Conservation (phyloP, 768 basidiomycete species). For the Tulasnella sp. region DNA sequence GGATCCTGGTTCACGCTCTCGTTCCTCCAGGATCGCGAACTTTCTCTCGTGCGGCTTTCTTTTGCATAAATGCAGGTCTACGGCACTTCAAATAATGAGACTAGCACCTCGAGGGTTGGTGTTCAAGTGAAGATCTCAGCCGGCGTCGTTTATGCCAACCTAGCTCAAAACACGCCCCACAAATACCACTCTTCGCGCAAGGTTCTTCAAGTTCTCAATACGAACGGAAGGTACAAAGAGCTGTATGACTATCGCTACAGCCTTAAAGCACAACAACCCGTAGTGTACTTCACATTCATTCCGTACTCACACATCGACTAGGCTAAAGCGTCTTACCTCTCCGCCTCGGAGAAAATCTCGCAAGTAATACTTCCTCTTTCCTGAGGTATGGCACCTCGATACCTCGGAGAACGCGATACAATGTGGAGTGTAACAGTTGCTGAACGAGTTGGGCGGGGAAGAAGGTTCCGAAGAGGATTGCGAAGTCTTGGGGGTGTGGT, state of each 20-base stretch:
- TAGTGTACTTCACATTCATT: not conserved
- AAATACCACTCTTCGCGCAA: too few relatives aligned
- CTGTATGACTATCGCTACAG: not conserved
- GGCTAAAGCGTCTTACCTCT: not conserved
- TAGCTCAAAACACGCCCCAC: too few relatives aligned
- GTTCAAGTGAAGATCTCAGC: too few relatives aligned
- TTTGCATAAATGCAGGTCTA: too few relatives aligned
- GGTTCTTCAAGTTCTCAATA: too few relatives aligned
- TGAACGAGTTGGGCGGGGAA: not conserved
- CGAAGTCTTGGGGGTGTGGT: not conserved
- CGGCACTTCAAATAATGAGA: too few relatives aligned
- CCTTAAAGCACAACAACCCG: not conserved
- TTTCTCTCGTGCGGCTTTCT: too few relatives aligned
- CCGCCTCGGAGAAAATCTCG: not conserved
- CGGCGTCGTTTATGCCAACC: too few relatives aligned
- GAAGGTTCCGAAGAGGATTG: not conserved
- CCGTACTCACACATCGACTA: not conserved
- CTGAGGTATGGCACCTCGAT: not conserved
- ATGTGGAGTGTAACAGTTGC: not conserved
- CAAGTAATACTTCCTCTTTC: not conserved
- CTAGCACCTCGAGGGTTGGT: too few relatives aligned
- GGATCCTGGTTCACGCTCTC: too few relatives aligned
- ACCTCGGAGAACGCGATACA: not conserved
- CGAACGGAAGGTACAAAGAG: not conserved
- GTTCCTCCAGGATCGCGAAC: too few relatives aligned